A percentile compares a stretch with the other conserved stretches of the same genome.
phyloP scores from a whole-genome alignment of 192 early-diverging fungal species.

The Linnemannia zychae region DNA sequence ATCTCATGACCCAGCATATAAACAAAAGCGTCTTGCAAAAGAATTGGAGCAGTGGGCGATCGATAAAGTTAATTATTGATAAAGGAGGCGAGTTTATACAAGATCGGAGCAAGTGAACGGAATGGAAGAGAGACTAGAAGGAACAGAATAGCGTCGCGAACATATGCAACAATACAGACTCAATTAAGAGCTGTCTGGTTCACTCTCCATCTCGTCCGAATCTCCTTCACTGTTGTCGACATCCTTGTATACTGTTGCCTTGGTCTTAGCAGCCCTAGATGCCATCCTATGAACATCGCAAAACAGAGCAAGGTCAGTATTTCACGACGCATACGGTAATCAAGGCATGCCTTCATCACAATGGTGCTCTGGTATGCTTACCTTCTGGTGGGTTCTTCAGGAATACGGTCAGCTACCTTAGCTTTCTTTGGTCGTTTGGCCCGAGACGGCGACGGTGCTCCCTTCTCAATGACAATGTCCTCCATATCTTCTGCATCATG shows the following conservation, averaged over 20 bases:
- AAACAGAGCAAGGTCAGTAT: no score
- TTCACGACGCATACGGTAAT: no score
- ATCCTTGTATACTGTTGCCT: slow-evolving; percentile 25
- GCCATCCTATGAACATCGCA: slow-evolving; percentile 32
- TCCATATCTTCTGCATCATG: slow-evolving; percentile 14
- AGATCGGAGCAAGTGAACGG: no score
- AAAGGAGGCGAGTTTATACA: no score
- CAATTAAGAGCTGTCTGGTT: background rate
- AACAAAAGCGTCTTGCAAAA: no score
- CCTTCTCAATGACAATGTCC: background rate
- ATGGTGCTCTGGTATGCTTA: slow-evolving; percentile 3
- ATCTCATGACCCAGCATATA: no score
- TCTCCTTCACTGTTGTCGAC: slow-evolving; percentile 16
- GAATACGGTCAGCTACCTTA: slow-evolving; percentile 15
- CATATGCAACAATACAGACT: no score
- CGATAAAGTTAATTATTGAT: no score
- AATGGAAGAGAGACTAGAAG: no score
- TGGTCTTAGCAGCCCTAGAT: slow-evolving; percentile 39
- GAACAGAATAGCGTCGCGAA: no score
- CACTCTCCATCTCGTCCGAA: slow-evolving; percentile 14
- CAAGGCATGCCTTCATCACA: no score
- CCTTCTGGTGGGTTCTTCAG: slow-evolving; percentile 43
- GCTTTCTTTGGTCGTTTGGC: slow-evolving; percentile 30
- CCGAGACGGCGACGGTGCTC: background rate
- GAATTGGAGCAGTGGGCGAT: no score